Conservation (phyloP, 139 green algal genomes). For the Chlamydomonas sphaeroides region DNA sequence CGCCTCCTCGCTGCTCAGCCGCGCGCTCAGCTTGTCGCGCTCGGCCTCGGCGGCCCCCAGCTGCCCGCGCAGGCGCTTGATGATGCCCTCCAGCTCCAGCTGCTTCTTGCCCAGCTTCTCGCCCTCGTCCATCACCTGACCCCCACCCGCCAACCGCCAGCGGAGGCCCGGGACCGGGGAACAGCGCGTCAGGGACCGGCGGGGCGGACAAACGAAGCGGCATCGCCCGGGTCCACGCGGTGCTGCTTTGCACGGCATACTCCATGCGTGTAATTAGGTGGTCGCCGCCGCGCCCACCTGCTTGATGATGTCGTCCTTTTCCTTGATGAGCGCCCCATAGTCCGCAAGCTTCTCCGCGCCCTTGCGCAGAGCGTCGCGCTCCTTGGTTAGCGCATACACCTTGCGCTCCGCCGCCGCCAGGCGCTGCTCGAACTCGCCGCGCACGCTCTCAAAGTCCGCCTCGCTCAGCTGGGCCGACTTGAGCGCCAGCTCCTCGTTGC, state of each 20-base stretch:
- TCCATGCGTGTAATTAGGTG: no score
- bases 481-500: slow-evolving; percentile 83
- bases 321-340: slow-evolving; percentile 76
- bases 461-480: slow-evolving; percentile 59
- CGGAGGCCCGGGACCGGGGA: background rate
- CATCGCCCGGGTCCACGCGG: no score
- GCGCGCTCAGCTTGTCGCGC: slow-evolving; percentile 39
- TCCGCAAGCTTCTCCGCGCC: slow-evolving; percentile 75
- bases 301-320: slow-evolving; percentile 94
- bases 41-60: slow-evolving; percentile 45
- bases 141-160: background rate
- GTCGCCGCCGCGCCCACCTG: slow-evolving; percentile 51
- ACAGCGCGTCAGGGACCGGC: no score
- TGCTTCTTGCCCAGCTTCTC: slow-evolving; percentile 84
- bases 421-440: slow-evolving; percentile 68
- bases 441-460: slow-evolving; percentile 59
- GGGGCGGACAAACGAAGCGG: no score
- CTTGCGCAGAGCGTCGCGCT: slow-evolving; percentile 88
- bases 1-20: slow-evolving; percentile 49
- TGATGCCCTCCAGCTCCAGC: slow-evolving; percentile 75
- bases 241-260: no score
- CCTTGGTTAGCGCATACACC: slow-evolving; percentile 92
- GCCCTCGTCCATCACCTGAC: slow-evolving; percentile 77
- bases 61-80: slow-evolving; percentile 78
- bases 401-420: slow-evolving; percentile 63